These are phyloP conservation scores for Lachancea lanzarotensis DNA, from an alignment of 805 yeast species.

Conservation along the genomic window DNA sequence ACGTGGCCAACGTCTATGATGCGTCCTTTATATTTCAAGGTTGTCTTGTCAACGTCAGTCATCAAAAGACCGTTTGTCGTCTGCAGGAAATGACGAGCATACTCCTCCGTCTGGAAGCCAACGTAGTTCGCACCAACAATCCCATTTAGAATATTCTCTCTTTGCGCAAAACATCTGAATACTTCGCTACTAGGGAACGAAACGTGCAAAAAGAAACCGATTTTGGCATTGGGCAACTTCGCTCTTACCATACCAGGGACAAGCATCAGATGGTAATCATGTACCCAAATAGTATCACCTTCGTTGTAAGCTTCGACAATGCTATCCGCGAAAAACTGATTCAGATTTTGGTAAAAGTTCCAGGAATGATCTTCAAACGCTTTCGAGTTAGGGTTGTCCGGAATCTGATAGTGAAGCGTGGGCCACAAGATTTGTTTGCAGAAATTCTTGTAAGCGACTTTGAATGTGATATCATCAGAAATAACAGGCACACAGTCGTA, in stretches of 20 bases:
- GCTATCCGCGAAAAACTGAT: slow-evolving; percentile 73
- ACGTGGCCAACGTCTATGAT: slow-evolving; percentile 50
- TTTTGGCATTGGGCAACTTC: slow-evolving; percentile 70
- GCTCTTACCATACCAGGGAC: slow-evolving; percentile 77
- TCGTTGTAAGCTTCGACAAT: slow-evolving; percentile 59
- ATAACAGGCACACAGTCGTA: slow-evolving; percentile 60
- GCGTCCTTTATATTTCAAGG: slow-evolving; percentile 52
- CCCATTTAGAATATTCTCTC: slow-evolving; percentile 70
- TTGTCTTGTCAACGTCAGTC: slow-evolving; percentile 68
- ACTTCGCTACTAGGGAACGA: slow-evolving; percentile 96
- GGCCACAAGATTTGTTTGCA: slow-evolving; percentile 98
- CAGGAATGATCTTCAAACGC: slow-evolving; percentile 95
- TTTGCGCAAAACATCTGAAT: slow-evolving; percentile 86
- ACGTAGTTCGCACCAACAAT: slow-evolving; percentile 83
- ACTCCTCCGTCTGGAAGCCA: slow-evolving; percentile 87
- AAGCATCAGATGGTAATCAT: slow-evolving; percentile 85
- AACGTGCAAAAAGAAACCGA: slow-evolving; percentile 88
- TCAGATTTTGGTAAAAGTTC: slow-evolving; percentile 71
- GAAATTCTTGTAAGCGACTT: slow-evolving; percentile 85
- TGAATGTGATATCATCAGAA: slow-evolving; percentile 71
- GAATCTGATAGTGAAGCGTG: slow-evolving; percentile 86
- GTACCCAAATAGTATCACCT: slow-evolving; percentile 84
- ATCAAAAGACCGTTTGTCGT: slow-evolving; percentile 78
- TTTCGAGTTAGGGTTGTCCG: slow-evolving; percentile 88
- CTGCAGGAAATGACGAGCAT: slow-evolving; percentile 88